phyloP scores from a whole-genome alignment of 2,329 filamentous ascomycete genomes.

The Colletotrichum scovillei region DNA sequence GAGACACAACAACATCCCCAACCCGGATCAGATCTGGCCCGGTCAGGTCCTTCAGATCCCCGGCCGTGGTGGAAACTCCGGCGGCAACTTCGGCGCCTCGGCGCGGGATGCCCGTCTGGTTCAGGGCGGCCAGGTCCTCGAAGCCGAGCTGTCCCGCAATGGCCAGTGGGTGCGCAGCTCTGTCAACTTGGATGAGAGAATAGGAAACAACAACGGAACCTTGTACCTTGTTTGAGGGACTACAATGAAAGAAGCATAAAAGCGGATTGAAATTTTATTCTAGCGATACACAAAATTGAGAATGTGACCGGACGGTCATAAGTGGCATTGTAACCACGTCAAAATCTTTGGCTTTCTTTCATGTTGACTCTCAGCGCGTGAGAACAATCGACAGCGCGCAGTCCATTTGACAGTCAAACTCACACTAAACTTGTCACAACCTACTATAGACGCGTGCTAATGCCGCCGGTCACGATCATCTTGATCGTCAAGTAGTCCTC shows the following conservation, averaged over 20 bases:
- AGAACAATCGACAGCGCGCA: no score
- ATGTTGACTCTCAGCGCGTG: no score
- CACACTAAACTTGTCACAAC: rapidly evolving
- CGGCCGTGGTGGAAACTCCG: conserved; percentile 36
- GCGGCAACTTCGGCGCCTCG: conserved; percentile 48
- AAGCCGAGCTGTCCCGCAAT: conserved; percentile 45
- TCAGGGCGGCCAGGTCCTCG: conserved; percentile 48
- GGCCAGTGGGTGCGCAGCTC: conserved; percentile 46
- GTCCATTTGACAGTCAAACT: no score
- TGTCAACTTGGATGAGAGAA: conserved; percentile 48
- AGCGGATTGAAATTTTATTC: conserved; percentile 17
- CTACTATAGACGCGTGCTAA: conserved; percentile 14
- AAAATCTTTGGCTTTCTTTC: neutral
- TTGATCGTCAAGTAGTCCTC: conserved; percentile 69
- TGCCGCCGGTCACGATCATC: conserved; percentile 58
- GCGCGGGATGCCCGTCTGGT: conserved; percentile 49
- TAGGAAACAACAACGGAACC: conserved; percentile 46
- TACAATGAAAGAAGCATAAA: neutral
- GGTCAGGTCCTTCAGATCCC: conserved; percentile 53
- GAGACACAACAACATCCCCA: conserved; percentile 50
- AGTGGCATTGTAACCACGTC: neutral
- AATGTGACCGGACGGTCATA: neutral
- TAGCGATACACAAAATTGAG: neutral
- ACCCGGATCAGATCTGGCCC: conserved; percentile 56
- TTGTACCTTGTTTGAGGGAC: conserved; percentile 5